A percentile compares a stretch with the other conserved stretches of the same genome.
These are phyloP conservation scores for Fusarium pseudograminearum DNA, from an alignment of 2,329 filamentous ascomycete genomes.

Conservation along the genomic window DNA sequence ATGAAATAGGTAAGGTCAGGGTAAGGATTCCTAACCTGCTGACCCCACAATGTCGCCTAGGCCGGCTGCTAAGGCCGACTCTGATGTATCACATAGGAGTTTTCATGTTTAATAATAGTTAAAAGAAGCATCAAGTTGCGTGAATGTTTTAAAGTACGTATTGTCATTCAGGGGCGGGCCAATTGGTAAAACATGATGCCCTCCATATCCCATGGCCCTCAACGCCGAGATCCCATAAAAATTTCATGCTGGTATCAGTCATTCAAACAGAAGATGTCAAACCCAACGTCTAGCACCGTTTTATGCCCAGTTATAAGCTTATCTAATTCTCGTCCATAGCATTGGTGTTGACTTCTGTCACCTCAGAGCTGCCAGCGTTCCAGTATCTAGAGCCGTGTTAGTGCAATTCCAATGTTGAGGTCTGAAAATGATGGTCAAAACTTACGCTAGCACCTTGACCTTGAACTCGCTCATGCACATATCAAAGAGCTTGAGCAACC, in stretches of 20 bases:
- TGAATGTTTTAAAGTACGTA: constrained; percentile 36
- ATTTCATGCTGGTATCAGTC: constrained; percentile 53
- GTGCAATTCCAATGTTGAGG: constrained; percentile 8
- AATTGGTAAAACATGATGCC: constrained; percentile 50
- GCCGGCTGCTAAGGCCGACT: constrained; percentile 34
- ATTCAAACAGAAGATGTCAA: constrained; percentile 49
- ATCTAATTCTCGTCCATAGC: constrained; percentile 53
- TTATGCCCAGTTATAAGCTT: constrained; percentile 20
- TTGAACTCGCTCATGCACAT: constrained; percentile 92
- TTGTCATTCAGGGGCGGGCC: constrained; percentile 46
- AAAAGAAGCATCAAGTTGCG: constrained; percentile 27
- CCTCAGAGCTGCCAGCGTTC: constrained; percentile 68
- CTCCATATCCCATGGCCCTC: constrained; percentile 50
- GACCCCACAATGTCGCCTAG: constrained; percentile 44
- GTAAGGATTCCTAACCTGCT: constrained; percentile 60
- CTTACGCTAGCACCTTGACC: constrained; percentile 80
- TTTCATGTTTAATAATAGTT: constrained; percentile 35
- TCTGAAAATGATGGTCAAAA: constrained; percentile 33
- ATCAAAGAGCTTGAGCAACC: constrained; percentile 92
- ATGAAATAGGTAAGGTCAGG: constrained; percentile 65
- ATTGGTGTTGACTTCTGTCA: constrained; percentile 65
- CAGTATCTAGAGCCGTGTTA: constrained; percentile 63
- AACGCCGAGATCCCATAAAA: constrained; percentile 53
- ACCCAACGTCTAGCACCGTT: constrained; percentile 46
- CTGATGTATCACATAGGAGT: constrained; percentile 47